Percentiles rank a stretch among this genome's conserved stretches.
Evolutionary conservation across 2,329 filamentous ascomycete genomes (phyloP).

Genomic region (Metarhizium guizhouense): DNA sequence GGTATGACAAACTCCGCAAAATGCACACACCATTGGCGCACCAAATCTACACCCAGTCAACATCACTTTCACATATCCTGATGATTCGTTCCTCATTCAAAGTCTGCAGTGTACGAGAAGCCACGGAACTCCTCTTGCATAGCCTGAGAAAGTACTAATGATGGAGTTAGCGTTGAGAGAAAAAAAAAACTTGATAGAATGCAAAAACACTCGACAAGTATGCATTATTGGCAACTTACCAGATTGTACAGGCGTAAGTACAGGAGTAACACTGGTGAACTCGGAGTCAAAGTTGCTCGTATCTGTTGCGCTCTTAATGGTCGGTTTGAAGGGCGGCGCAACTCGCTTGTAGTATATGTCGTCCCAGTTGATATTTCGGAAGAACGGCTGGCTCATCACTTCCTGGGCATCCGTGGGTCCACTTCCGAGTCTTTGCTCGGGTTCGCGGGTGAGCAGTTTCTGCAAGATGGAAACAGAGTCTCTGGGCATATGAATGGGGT

Average conservation of each 20-base stretch:
- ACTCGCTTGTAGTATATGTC: constrained; percentile 96
- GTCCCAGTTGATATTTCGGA: constrained; percentile 96
- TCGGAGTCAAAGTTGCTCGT: constrained; percentile 99
- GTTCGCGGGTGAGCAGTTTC: constrained; percentile 92
- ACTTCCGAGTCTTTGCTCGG: constrained; percentile 83
- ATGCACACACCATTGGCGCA: neutral
- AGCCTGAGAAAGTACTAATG: constrained; percentile 80
- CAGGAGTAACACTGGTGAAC: constrained; percentile 96
- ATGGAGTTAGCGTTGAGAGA: constrained; percentile 15
- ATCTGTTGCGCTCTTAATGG: constrained; percentile 85
- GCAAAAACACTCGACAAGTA: neutral
- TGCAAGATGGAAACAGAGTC: constrained; percentile 97
- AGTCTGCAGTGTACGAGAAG: constrained; percentile 94
- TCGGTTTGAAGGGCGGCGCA: constrained; percentile 78
- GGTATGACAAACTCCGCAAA: neutral
- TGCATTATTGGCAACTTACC: constrained; percentile 49
- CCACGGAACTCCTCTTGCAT: constrained; percentile 99
- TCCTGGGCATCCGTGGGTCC: constrained; percentile 96
- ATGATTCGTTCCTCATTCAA: constrained; percentile 45
- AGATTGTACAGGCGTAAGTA: constrained; percentile 93
- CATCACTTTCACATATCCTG: constrained; percentile 10
- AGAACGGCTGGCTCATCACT: constrained; percentile 98
- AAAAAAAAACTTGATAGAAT: neutral
- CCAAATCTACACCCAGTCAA: neutral
- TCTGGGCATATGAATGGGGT: constrained; percentile 97